Percentiles rank a stretch among this genome's conserved stretches.
These are phyloP conservation scores for Hydnomerulius pinastri DNA, from an alignment of 768 basidiomycete species.

Conservation along the genomic window DNA sequence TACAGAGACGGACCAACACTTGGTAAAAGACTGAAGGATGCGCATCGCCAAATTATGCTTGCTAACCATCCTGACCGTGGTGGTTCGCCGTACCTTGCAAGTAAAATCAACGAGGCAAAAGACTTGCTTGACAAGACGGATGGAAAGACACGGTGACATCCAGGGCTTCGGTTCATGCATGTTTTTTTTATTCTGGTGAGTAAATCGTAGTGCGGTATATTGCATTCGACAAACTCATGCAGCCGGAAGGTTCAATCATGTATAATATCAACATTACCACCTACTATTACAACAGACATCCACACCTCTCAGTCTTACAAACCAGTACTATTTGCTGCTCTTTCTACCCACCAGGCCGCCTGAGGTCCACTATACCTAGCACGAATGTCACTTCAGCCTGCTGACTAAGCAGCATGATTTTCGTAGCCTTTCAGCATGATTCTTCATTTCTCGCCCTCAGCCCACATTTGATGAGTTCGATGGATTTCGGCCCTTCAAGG, in stretches of 20 bases:
- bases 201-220: neutral
- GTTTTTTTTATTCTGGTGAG: slow-evolving; percentile 13
- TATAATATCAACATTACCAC: slow-evolving; percentile 21
- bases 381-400: neutral
- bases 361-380: neutral
- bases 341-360: neutral
- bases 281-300: slow-evolving; percentile 20
- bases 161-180: neutral
- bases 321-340: slow-evolving; percentile 17
- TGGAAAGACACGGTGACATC: slow-evolving; percentile 38
- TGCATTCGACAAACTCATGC: slow-evolving; percentile 2
- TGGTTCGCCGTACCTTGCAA: slow-evolving; percentile 96
- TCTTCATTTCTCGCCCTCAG: neutral
- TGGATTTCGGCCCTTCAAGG: slow-evolving; percentile 65
- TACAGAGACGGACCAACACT: slow-evolving; percentile 78
- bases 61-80: slow-evolving; percentile 99
- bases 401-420: slow-evolving; percentile 18
- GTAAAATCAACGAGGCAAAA: slow-evolving; percentile 99
- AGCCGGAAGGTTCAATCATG: slow-evolving; percentile 8
- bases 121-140: slow-evolving; percentile 86
- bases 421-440: neutral
- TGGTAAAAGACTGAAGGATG: slow-evolving; percentile 85
- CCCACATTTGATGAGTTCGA: slow-evolving; percentile 29
- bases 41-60: slow-evolving; percentile 96
- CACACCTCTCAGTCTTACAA: too few species aligned